Conservation (phyloP, 1,284 basidiomycete genomes). For the Tremellales sp. region DNA sequence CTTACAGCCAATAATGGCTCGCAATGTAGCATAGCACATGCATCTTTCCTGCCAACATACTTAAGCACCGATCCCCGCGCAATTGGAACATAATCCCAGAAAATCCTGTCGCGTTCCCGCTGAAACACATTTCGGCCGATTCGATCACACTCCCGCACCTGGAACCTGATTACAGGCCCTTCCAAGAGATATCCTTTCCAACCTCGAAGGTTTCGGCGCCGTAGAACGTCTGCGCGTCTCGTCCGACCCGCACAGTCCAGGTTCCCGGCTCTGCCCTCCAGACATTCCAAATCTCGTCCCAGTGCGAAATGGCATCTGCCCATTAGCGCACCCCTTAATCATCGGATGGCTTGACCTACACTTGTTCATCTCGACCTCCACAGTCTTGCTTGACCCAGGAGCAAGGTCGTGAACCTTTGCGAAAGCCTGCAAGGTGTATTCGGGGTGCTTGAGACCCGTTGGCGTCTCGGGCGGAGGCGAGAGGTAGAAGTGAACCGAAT, state of each 20-base stretch:
- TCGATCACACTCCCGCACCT: background rate
- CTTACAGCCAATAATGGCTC: background rate
- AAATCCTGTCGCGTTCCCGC: no score
- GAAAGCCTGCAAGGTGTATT: slow-evolving; percentile 38
- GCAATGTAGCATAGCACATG: no score
- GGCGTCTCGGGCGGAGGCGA: slow-evolving; percentile 20
- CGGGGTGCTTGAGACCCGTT: slow-evolving; percentile 27
- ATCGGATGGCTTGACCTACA: slow-evolving; percentile 14
- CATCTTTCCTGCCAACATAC: no score
- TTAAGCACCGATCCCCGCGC: no score
- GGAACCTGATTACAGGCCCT: background rate
- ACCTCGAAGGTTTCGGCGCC: slow-evolving; percentile 15
- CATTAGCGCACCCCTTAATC: background rate
- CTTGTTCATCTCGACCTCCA: slow-evolving; percentile 37
- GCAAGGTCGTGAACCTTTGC: slow-evolving; percentile 29
- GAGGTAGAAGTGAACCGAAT: slow-evolving; percentile 38
- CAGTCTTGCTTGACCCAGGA: slow-evolving; percentile 27
- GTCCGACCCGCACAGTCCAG: slow-evolving; percentile 29
- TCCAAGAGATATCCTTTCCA: slow-evolving; percentile 1
- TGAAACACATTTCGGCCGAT: background rate
- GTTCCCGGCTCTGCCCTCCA: slow-evolving; percentile 31
- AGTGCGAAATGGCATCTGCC: slow-evolving; percentile 38
- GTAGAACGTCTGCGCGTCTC: slow-evolving; percentile 22
- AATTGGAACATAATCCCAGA: no score
- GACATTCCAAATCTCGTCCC: slow-evolving; percentile 29